Conservation (phyloP, 139 green algal genomes). For the Coelastrella sp. region DNA sequence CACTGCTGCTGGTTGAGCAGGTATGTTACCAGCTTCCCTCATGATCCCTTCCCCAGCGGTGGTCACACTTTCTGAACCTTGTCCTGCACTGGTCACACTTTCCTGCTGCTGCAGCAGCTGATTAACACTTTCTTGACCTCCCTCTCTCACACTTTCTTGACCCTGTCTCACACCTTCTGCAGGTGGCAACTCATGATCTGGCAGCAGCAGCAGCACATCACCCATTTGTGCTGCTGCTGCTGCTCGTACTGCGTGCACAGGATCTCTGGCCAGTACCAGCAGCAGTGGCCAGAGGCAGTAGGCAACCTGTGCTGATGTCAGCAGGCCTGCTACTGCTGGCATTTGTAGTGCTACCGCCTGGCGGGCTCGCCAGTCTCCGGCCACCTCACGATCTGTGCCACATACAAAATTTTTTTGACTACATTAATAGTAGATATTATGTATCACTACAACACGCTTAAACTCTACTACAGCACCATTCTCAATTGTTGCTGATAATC, state of each 20-base stretch:
- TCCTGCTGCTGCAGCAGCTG: conserved; percentile 1
- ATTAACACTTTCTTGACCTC: not conserved
- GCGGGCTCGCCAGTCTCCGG: conserved; percentile 37
- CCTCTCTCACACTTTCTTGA: too few relatives aligned
- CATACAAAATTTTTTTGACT: too few relatives aligned
- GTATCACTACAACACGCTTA: too few relatives aligned
- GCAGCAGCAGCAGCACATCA: conserved; percentile 33
- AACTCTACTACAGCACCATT: not conserved
- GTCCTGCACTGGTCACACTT: not conserved
- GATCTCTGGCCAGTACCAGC: conserved; percentile 12
- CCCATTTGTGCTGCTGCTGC: conserved; percentile 23
- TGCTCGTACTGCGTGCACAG: conserved; percentile 14
- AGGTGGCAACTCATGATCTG: not conserved
- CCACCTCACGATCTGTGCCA: conserved; percentile 14
- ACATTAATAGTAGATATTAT: too few relatives aligned
- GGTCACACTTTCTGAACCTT: not conserved
- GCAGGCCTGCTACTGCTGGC: not conserved
- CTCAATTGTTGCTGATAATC: too few relatives aligned
- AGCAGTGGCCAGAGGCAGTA: conserved; percentile 44
- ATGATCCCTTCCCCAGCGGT: not conserved
- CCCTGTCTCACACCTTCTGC: not conserved
- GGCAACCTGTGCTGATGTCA: conserved; percentile 30
- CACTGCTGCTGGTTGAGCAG: not conserved
- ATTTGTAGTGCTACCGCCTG: conserved; percentile 30
- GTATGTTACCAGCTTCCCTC: not conserved